Conservation (phyloP, 2,329 filamentous ascomycete genomes). For the Alternaria brassicae region DNA sequence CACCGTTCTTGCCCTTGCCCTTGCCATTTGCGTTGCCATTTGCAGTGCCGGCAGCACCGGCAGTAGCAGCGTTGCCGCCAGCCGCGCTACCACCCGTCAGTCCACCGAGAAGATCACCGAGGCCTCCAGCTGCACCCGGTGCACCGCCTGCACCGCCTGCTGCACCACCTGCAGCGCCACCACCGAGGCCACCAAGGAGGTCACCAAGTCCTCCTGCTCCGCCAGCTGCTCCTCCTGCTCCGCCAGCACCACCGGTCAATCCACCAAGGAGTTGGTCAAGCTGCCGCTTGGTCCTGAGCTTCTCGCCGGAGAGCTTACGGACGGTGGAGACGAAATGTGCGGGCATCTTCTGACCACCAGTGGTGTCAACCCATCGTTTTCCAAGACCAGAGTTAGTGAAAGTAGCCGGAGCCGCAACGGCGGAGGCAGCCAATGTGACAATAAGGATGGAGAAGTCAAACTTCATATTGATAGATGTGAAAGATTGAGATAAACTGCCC, state of each 20-base stretch:
- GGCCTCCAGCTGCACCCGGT: background rate
- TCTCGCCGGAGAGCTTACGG: slow-evolving; percentile 31
- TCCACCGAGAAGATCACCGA: background rate
- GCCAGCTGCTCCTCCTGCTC: slow-evolving; percentile 11
- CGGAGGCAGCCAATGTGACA: slow-evolving; percentile 34
- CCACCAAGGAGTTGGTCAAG: background rate
- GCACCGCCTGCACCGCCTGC: background rate
- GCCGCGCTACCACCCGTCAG: background rate
- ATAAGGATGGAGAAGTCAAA: slow-evolving; percentile 37
- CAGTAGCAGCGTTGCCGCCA: background rate
- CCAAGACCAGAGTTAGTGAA: slow-evolving; percentile 16
- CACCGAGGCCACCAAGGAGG: slow-evolving; percentile 14
- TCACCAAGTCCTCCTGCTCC: slow-evolving; percentile 1
- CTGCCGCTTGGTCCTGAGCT: slow-evolving; percentile 16
- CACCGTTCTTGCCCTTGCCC: too few species aligned
- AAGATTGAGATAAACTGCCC: slow-evolving; percentile 29
- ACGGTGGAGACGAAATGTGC: slow-evolving; percentile 33
- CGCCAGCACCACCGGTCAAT: slow-evolving; percentile 10
- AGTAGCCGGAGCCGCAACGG: slow-evolving; percentile 37
- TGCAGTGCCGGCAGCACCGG: slow-evolving; percentile 3
- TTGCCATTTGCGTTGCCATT: slow-evolving; percentile 13
- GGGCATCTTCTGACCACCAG: slow-evolving; percentile 27
- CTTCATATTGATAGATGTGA: slow-evolving; percentile 33
- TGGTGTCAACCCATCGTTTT: slow-evolving; percentile 38
- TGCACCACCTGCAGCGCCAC: slow-evolving; percentile 2